A percentile compares a stretch with the other conserved stretches of the same genome.
phyloP scores from a whole-genome alignment of 139 green algal species.

The Tetradesmus obliquus region DNA sequence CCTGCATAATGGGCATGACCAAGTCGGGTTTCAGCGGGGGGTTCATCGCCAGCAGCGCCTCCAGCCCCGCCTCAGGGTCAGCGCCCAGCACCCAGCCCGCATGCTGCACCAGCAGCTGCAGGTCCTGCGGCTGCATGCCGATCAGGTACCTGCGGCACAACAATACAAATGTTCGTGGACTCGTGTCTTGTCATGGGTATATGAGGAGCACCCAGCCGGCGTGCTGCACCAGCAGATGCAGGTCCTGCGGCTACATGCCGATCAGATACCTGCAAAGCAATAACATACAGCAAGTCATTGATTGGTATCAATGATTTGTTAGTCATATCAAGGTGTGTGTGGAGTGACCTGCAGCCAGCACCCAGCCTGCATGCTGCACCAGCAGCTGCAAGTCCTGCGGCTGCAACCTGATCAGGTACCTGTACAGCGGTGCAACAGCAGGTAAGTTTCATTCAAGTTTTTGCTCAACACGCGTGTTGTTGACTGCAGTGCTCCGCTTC shows the following conservation, averaged over 20 bases:
- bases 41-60: conserved; percentile 74
- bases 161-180: neutral
- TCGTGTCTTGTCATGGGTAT: too few species aligned
- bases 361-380: conserved; percentile 43
- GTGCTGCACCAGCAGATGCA: conserved; percentile 52
- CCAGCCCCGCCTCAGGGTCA: conserved; percentile 86
- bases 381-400: conserved; percentile 30
- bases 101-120: conserved; percentile 54
- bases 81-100: conserved; percentile 81
- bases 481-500: too few species aligned
- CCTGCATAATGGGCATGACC: conserved; percentile 75
- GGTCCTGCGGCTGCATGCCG: conserved; percentile 17
- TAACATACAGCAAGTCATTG: neutral
- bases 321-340: too few species aligned
- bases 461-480: too few species aligned
- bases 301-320: too few species aligned
- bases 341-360: neutral
- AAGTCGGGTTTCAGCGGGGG: conserved; percentile 68
- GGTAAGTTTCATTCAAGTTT: too few species aligned
- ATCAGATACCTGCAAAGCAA: conserved; percentile 27
- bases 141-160: conserved; percentile 28
- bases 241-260: conserved; percentile 17
- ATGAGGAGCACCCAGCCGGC: neutral
- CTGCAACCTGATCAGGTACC: neutral
- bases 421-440: too few species aligned